These are phyloP conservation scores for Coniferiporia weirii DNA, from an alignment of 1,284 basidiomycete species.

Conservation along the genomic window DNA sequence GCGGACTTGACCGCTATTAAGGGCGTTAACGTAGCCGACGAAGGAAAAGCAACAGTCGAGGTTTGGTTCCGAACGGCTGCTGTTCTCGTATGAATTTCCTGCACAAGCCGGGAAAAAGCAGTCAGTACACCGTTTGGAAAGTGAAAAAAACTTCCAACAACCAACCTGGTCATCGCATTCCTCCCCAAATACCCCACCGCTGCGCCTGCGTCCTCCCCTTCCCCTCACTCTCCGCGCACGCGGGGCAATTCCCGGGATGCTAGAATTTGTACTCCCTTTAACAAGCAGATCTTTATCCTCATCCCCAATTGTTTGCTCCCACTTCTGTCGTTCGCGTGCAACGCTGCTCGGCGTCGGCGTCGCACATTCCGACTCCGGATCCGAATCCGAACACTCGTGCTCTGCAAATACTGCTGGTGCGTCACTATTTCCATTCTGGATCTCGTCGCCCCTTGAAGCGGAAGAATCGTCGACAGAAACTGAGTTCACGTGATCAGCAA, in stretches of 20 bases:
- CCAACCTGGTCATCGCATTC: conserved; percentile 9
- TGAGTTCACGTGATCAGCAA: background rate
- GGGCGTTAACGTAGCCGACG: background rate
- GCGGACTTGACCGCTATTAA: background rate
- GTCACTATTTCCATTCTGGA: background rate
- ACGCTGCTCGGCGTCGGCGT: conserved; percentile 7
- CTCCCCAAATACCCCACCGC: background rate
- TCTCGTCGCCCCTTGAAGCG: background rate
- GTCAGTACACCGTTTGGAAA: background rate
- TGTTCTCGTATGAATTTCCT: background rate
- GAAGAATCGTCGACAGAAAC: background rate
- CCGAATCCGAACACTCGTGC: conserved; percentile 7
- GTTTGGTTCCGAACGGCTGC: background rate
- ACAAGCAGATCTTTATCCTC: background rate
- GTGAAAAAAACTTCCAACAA: background rate
- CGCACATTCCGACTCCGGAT: conserved; percentile 14
- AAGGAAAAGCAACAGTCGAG: conserved; percentile 8
- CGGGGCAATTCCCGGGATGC: conserved; percentile 7
- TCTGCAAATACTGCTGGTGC: background rate
- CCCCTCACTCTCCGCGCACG: conserved; percentile 3
- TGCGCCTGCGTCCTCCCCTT: background rate
- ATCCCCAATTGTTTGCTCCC: background rate
- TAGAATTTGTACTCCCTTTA: background rate
- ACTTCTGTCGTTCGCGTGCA: background rate
- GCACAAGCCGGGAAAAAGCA: background rate